A percentile compares a stretch with the other conserved stretches of the same genome.
phyloP scores from a whole-genome alignment of 345 rosid species.

The Dipteronia sinensis region DNA sequence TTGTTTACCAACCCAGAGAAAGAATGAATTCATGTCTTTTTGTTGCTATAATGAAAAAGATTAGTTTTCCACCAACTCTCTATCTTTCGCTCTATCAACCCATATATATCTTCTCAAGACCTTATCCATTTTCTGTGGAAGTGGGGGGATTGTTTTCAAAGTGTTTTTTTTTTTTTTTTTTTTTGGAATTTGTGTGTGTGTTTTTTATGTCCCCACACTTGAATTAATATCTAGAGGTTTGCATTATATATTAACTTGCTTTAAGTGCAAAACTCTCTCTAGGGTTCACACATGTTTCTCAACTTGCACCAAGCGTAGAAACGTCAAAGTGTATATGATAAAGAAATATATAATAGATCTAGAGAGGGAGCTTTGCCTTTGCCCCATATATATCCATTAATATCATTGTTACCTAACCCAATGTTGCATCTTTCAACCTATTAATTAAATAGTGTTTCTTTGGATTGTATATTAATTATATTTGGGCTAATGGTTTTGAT shows the following conservation, averaged over 20 bases:
- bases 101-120: not conserved
- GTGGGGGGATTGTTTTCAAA: not conserved
- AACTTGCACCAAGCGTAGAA: slow-evolving; percentile 4
- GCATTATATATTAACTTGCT: not conserved
- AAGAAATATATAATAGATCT: not conserved
- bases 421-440: not conserved
- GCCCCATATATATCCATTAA: not conserved
- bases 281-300: too few relatives aligned
- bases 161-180: too few relatives aligned
- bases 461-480: not conserved
- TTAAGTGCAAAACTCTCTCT: not conserved
- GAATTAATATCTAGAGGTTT: slow-evolving; percentile 5
- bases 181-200: not conserved
- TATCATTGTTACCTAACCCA: not conserved
- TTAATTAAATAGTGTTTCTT: not conserved
- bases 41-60: slow-evolving; percentile 1
- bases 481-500: not conserved
- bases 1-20: slow-evolving; percentile 12
- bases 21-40: slow-evolving; percentile 1
- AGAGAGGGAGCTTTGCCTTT: not conserved
- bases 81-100: not conserved
- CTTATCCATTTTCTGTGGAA: slow-evolving; percentile 14
- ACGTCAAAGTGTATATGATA: not conserved
- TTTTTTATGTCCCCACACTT: not conserved
- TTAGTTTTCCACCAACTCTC: slow-evolving; percentile 20